Evolutionary conservation across 805 yeast genomes (phyloP).

Genomic region (Ogataea degrootiae): DNA sequence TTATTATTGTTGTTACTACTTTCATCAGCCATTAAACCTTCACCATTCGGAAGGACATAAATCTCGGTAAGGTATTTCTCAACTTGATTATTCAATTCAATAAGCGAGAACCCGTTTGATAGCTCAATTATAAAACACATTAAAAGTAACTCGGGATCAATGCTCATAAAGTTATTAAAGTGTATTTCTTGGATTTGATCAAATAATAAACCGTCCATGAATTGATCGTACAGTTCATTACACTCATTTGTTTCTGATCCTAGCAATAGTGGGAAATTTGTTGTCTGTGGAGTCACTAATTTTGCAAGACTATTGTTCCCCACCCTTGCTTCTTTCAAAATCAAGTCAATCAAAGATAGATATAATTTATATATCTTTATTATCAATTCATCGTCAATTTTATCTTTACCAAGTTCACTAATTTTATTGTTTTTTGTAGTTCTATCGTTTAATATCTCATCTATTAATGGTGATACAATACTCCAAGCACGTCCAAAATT

Average conservation of each 20-base stretch:
- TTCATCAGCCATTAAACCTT: constrained; percentile 6
- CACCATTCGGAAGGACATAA: constrained; percentile 17
- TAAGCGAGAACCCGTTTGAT: constrained; percentile 22
- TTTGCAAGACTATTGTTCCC: not conserved
- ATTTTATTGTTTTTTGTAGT: not conserved
- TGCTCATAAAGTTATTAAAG: constrained; percentile 4
- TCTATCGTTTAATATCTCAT: constrained; percentile 9
- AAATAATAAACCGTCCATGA: constrained; percentile 21
- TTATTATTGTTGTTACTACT: not conserved
- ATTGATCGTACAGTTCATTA: constrained; percentile 6
- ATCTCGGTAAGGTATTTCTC: constrained; percentile 16
- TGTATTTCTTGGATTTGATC: constrained; percentile 15
- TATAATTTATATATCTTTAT: constrained; percentile 24
- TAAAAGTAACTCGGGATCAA: constrained; percentile 25
- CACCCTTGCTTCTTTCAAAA: constrained; percentile 18
- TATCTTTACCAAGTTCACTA: not conserved
- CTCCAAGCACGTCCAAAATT: constrained; percentile 27
- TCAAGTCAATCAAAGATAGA: constrained; percentile 25
- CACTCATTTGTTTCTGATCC: not conserved
- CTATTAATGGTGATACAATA: constrained; percentile 18
- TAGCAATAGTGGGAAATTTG: not conserved
- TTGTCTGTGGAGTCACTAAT: not conserved
- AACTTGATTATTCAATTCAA: constrained; percentile 19
- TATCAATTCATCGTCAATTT: constrained; percentile 9
- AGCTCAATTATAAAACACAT: constrained; percentile 29